phyloP scores from a whole-genome alignment of 768 basidiomycete species.

The Gloeopeniophorella convolvens region DNA sequence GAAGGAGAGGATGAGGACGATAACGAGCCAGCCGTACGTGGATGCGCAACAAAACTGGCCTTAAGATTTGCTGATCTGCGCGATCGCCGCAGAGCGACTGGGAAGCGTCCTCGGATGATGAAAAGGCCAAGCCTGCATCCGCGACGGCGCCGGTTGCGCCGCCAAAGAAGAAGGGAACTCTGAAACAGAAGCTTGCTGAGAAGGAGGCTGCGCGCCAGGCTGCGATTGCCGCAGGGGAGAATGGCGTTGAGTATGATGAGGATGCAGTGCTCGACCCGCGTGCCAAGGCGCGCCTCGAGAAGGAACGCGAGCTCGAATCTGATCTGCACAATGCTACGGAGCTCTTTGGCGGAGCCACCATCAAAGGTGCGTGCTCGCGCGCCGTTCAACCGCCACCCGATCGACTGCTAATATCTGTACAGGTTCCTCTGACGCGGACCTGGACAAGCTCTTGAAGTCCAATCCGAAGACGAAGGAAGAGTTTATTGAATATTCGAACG shows the following conservation, averaged over 20 bases:
- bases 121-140: constrained; percentile 41
- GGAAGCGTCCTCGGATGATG: constrained; percentile 78
- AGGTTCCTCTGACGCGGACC: constrained; percentile 65
- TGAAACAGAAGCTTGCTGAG: constrained; percentile 89
- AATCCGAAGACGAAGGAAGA: constrained; percentile 89
- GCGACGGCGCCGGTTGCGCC: constrained; percentile 49
- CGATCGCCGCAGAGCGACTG: constrained; percentile 72
- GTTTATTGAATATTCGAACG: constrained; percentile 64
- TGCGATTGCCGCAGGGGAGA: constrained; percentile 35
- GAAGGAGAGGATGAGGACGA: constrained; percentile 90
- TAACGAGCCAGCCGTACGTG: constrained; percentile 66
- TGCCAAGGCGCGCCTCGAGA: constrained; percentile 70
- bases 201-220: constrained; percentile 75
- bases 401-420: neutral
- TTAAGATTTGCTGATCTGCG: constrained; percentile 2
- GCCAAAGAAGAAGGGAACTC: constrained; percentile 85
- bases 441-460: constrained; percentile 66
- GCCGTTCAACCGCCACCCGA: neutral
- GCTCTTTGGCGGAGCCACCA: constrained; percentile 64
- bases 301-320: constrained; percentile 75
- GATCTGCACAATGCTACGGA: constrained; percentile 83
- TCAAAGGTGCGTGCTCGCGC: constrained; percentile 45
- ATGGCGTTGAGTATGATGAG: constrained; percentile 52
- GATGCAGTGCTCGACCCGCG: constrained; percentile 64
- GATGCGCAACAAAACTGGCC: neutral